Conservation (phyloP, 495 filamentous ascomycete species). For the Xylaria curta region DNA sequence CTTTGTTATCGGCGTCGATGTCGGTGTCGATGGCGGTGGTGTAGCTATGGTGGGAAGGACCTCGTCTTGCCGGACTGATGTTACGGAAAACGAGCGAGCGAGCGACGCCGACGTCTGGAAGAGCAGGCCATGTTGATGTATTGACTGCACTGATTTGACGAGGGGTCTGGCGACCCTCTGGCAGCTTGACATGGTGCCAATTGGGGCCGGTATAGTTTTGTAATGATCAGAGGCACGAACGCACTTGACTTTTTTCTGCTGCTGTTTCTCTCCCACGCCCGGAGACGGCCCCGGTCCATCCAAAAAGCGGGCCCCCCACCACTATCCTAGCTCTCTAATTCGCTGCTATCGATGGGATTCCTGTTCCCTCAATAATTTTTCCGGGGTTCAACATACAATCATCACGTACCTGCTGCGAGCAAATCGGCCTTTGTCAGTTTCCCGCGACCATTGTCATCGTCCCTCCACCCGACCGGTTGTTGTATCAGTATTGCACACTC, state of each 20-base stretch:
- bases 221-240: not conserved
- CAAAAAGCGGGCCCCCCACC: not conserved
- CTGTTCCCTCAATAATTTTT: conserved; percentile 36
- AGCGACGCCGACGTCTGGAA: conserved; percentile 41
- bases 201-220: conserved; percentile 23
- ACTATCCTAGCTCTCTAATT: conserved; percentile 14
- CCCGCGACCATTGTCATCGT: not conserved
- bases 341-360: not conserved
- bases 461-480: not conserved
- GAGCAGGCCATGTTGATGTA: conserved; percentile 54
- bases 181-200: conserved; percentile 67
- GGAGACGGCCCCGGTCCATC: not conserved
- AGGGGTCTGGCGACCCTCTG: conserved; percentile 72
- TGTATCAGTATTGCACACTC: not conserved
- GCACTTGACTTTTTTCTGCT: conserved; percentile 11
- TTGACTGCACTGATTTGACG: conserved; percentile 67
- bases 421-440: not conserved
- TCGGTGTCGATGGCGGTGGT: conserved; percentile 4
- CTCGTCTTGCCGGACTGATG: conserved; percentile 48
- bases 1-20: not conserved
- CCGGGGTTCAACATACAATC: conserved; percentile 27
- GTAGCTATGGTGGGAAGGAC: conserved; percentile 38
- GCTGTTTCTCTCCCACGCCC: not conserved
- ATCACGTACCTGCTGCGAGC: not conserved
- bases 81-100: conserved; percentile 56